Base-by-base conservation (phyloP, 139 green algal species). In the Chlamydomonas schloesseri region DNA sequence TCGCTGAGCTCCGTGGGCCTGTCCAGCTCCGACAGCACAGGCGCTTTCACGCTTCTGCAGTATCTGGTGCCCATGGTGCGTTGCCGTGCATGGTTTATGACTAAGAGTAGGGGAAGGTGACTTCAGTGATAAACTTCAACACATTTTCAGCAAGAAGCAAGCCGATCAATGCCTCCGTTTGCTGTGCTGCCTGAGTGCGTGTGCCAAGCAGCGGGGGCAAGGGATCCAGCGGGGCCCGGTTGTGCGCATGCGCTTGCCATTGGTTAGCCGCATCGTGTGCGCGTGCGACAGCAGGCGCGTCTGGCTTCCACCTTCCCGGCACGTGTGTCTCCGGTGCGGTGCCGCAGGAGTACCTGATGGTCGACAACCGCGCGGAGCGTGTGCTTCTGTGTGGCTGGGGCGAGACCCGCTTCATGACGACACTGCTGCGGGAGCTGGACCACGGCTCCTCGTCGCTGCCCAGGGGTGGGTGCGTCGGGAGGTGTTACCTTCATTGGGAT, bases 341-440 rank as follows among this genome's bases (percentile, higher is more conserved):
- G n/a, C n/a, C n/a, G 18, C 75, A 82, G 71, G 82, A 88, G 37
- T 88, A 75, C 28, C 28, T 88, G 55, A 31, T 75, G 58, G 57
- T 28, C 50, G 85, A 90, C 42, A 74, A 87, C 17, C 26, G 26
- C 0, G 81, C 89, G 29, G 71, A 92, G 87, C 57, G 74, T 21
- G 79, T 97, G 83, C 85, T 96, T 11, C 89, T 97, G 37, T 89
- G 87, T 33, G 93, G 94, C 33, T 96, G 93, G 93, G 85, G 86
- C n/a, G 76, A 90, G 58, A 76, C 79, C 0, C 70, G 60, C 26
- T 85, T 93, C 64, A 96, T 96, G 92, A 86, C 72, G 29, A 76
- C 86, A 33, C 65, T 96, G 50, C 68, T 97, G 23, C 74, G 73
- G 20, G 93, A 95, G 87, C 89, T 97, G 75, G 94, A 97, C 81